Conservation (phyloP, 768 basidiomycete genomes). For the Sistotremastrum niveocremeum region DNA sequence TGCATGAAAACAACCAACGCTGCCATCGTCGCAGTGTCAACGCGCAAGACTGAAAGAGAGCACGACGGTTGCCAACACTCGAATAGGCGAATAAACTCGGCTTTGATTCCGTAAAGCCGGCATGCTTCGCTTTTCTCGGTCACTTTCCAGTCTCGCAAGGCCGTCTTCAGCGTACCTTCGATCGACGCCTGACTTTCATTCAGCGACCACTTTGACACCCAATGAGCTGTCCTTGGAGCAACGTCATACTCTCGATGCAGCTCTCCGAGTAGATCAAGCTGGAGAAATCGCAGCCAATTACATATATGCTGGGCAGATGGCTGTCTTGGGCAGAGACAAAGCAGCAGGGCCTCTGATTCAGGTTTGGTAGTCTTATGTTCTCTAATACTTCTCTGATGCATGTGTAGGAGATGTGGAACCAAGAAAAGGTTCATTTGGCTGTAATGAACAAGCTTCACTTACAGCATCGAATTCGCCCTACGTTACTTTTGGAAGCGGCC, state of each 20-base stretch:
- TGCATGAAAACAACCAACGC: no score
- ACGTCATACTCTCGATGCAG: slow-evolving; percentile 40
- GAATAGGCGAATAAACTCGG: no score
- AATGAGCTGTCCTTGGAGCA: slow-evolving; percentile 34
- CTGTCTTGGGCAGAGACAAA: slow-evolving; percentile 49
- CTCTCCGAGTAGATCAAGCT: slow-evolving; percentile 86
- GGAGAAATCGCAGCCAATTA: slow-evolving; percentile 94
- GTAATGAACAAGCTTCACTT: slow-evolving; percentile 77
- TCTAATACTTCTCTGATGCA: neutral
- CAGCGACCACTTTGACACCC: slow-evolving; percentile 28
- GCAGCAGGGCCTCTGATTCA: slow-evolving; percentile 55
- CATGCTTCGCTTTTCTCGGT: no score
- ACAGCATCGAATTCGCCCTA: slow-evolving; percentile 79
- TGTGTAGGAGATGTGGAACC: slow-evolving; percentile 91
- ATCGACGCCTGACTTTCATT: neutral
- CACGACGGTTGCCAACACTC: no score
- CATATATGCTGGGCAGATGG: slow-evolving; percentile 84
- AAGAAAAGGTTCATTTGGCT: slow-evolving; percentile 80
- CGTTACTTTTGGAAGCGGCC: slow-evolving; percentile 70
- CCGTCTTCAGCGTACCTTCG: slow-evolving; percentile 36
- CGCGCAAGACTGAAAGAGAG: no score
- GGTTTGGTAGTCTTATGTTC: slow-evolving; percentile 26
- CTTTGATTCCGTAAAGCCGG: no score
- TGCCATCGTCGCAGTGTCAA: no score
- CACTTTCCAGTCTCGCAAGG: no score